These are phyloP conservation scores for Plasmodium knowlesi DNA, from an alignment of 169 alveolate species.

Conservation along the genomic window DNA sequence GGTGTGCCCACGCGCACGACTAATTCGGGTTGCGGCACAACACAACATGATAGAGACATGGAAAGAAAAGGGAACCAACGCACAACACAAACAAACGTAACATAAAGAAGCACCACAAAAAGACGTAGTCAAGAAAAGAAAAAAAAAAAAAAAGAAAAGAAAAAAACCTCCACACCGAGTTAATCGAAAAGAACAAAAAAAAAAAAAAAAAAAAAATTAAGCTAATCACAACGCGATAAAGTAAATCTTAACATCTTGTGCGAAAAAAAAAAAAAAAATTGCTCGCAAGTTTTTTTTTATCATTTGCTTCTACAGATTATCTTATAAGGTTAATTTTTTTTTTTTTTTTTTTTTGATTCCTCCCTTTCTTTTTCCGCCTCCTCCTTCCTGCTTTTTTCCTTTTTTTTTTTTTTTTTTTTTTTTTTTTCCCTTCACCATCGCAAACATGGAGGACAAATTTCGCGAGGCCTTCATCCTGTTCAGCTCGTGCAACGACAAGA, in stretches of 20 bases:
- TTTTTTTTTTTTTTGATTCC: background rate
- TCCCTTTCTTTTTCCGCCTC: background rate
- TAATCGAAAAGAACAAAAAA: background rate
- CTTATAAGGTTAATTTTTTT: background rate
- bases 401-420: constrained; percentile 4
- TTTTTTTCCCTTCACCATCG: background rate
- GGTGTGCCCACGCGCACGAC: background rate
- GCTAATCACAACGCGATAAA: background rate
- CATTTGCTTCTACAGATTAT: background rate
- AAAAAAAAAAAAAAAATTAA: no score
- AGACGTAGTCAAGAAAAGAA: background rate
- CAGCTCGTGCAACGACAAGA: constrained; percentile 39
- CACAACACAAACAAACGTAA: background rate
- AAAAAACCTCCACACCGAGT: background rate
- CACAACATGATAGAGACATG: background rate
- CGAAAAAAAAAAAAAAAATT: background rate
- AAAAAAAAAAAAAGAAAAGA: no score
- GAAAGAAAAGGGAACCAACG: background rate
- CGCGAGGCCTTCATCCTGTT: constrained; percentile 65
- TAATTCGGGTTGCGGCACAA: background rate
- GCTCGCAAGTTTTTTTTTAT: background rate
- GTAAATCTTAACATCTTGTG: background rate
- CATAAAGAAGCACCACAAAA: background rate
- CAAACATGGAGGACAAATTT: constrained; percentile 69
- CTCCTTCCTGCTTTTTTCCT: background rate